Evolutionary conservation across 2,329 filamentous ascomycete species (phyloP), one percentile per base, ranked within the genome.

Genomic region (Trichoderma citrinoviride): DNA sequence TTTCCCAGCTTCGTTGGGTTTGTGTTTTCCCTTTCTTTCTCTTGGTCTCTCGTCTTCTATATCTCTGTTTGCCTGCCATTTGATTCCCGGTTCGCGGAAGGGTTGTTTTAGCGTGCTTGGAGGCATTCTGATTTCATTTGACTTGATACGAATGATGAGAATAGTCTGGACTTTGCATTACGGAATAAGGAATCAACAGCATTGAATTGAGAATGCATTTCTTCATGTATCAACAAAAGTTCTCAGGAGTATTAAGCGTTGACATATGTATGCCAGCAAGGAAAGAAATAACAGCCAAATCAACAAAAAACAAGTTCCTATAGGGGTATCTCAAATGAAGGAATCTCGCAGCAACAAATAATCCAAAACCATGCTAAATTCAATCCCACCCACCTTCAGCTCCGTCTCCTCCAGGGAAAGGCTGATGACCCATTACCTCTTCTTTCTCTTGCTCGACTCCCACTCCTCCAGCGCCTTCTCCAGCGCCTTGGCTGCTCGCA

Each of bases 401-500:
- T 23, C 52, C 29, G 40, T 14, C 54, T 58, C 55, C 47, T 65
- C 46, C 33, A 37, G 17, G 60, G 23, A 50, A 23, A 14, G 33
- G 23, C 33, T 40, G n/a, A 19, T 6, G 12, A n/a, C 10, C 33
- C 41, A 52, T 78, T 69, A 83, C 73, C 75, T 78, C 77, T 77
- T 85, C 76, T 74, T 81, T 77, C 74, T 80, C 78, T 74, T 82
- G 68, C 64, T 74, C 2, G 74, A 73, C 23, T 85, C 81, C 74
- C 80, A 80, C 54, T 82, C 80, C 15, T 77, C 77, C 25, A 88
- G 71, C 14, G 85, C 82, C 40, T 75, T 77, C 55, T 85, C 79
- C 67, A 88, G 73, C 5, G 81, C 78, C 73, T 76, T 81, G 14
- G 83, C 81, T 0, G 88, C 88, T 71, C 79, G 80, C 58, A 79